A percentile compares a stretch with the other conserved stretches of the same genome.
phyloP scores from a whole-genome alignment of 2,329 filamentous ascomycete genomes.

The Trichophyton benhamiae region DNA sequence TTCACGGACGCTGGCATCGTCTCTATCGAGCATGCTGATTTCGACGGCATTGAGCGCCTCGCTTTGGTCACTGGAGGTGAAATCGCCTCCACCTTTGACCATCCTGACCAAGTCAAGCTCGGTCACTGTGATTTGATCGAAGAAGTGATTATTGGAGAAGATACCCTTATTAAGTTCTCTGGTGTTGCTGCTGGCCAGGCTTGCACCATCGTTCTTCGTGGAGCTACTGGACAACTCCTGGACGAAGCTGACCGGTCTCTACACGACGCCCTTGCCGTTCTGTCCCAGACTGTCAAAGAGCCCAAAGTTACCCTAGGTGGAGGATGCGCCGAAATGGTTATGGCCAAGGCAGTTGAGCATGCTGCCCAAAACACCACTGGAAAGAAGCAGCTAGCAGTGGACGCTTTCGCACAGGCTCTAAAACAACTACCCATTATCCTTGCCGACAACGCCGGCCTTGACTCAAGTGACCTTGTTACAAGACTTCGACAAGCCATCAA shows the following conservation, averaged over 20 bases:
- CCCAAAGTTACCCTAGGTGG: constrained; percentile 88
- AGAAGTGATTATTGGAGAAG: constrained; percentile 96
- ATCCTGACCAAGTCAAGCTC: constrained; percentile 92
- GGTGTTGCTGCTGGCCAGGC: constrained; percentile 87
- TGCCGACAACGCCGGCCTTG: constrained; percentile 91
- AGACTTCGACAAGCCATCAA: constrained; percentile 89
- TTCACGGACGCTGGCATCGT: constrained; percentile 96
- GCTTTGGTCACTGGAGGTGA: constrained; percentile 93
- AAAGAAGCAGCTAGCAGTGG: constrained; percentile 90
- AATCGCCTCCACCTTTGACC: constrained; percentile 94
- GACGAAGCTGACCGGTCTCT: constrained; percentile 94
- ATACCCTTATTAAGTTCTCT: constrained; percentile 94
- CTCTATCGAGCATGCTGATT: constrained; percentile 97
- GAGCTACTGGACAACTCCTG: constrained; percentile 89
- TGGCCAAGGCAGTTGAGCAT: constrained; percentile 94
- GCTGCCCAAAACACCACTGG: constrained; percentile 88
- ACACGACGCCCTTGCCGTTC: constrained; percentile 88
- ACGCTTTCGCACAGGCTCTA: constrained; percentile 76
- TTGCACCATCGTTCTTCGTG: constrained; percentile 91
- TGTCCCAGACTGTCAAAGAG: constrained; percentile 92
- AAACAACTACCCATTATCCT: constrained; percentile 92
- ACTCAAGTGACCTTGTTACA: constrained; percentile 86
- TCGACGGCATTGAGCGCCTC: constrained; percentile 90
- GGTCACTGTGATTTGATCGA: constrained; percentile 92
- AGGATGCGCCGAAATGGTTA: constrained; percentile 95